Evolutionary conservation across 495 filamentous ascomycete species (phyloP).

Genomic region (Beverwykella pulmonaria): DNA sequence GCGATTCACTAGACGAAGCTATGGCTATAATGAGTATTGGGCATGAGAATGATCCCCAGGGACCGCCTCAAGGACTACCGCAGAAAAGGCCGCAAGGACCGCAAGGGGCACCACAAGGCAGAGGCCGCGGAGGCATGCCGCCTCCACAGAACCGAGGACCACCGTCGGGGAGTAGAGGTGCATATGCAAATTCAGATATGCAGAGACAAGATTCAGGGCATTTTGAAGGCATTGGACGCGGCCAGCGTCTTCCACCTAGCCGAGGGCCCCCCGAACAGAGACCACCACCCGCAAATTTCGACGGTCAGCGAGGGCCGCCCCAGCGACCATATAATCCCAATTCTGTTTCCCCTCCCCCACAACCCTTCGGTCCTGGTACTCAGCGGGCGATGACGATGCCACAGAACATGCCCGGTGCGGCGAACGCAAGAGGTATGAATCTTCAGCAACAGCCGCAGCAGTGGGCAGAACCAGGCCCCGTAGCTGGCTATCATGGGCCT

Average conservation of each 20-base stretch:
- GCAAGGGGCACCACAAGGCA: slow-evolving; percentile 11
- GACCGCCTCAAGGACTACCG: slow-evolving; percentile 22
- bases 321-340: slow-evolving; percentile 16
- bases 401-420: slow-evolving; percentile 17
- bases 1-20: slow-evolving; percentile 33
- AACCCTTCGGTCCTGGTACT: slow-evolving; percentile 30
- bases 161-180: slow-evolving; percentile 18
- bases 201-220: slow-evolving; percentile 36
- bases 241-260: slow-evolving; percentile 14
- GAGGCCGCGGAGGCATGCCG: slow-evolving; percentile 16
- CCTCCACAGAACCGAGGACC: slow-evolving; percentile 20
- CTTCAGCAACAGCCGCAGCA: slow-evolving; percentile 16
- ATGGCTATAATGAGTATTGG: slow-evolving; percentile 36
- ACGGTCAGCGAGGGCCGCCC: slow-evolving; percentile 16
- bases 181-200: slow-evolving; percentile 19
- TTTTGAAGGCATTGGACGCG: slow-evolving; percentile 27
- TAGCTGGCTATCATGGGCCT: slow-evolving; percentile 43
- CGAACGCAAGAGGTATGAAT: background rate
- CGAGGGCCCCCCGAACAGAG: slow-evolving; percentile 18
- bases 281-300: slow-evolving; percentile 17
- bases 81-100: slow-evolving; percentile 29
- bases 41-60: slow-evolving; percentile 61
- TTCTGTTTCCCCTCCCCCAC: slow-evolving; percentile 19
- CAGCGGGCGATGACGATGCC: slow-evolving; percentile 37
- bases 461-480: slow-evolving; percentile 43